These are phyloP conservation scores for Wickerhamomyces sp. DNA, from an alignment of 1,139 yeast species.

Conservation along the genomic window DNA sequence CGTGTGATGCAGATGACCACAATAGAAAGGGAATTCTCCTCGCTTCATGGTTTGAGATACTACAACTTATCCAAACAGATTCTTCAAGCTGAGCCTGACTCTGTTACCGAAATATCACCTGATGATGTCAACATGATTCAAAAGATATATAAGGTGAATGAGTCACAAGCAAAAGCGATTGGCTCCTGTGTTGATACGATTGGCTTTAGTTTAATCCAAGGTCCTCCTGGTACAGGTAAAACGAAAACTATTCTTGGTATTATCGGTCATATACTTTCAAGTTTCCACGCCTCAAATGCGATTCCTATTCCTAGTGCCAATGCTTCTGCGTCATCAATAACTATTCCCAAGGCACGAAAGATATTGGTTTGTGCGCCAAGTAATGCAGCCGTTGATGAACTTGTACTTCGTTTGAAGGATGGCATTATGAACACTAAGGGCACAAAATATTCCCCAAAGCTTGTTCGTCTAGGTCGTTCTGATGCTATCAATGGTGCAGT, in stretches of 20 bases:
- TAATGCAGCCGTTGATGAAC: slow-evolving; percentile 97
- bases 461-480: slow-evolving; percentile 88
- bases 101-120: slow-evolving; percentile 33
- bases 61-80: slow-evolving; percentile 70
- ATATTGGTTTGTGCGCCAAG: slow-evolving; percentile 95
- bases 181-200: slow-evolving; percentile 59
- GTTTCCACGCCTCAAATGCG: slow-evolving; percentile 27
- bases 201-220: slow-evolving; percentile 92
- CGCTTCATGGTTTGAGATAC: slow-evolving; percentile 75
- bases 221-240: slow-evolving; percentile 98
- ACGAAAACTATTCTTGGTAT: slow-evolving; percentile 94
- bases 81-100: slow-evolving; percentile 58
- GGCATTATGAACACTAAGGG: slow-evolving; percentile 67
- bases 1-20: slow-evolving; percentile 85
- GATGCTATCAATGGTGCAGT: slow-evolving; percentile 87
- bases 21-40: slow-evolving; percentile 86
- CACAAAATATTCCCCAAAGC: slow-evolving; percentile 52
- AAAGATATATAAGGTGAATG: slow-evolving; percentile 58
- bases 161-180: slow-evolving; percentile 88
- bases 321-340: slow-evolving; percentile 10
- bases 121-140: slow-evolving; percentile 38
- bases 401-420: slow-evolving; percentile 75
- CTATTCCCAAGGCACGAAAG: slow-evolving; percentile 36
- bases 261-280: slow-evolving; percentile 68
- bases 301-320: slow-evolving; percentile 22